A percentile compares a stretch with the other conserved stretches of the same genome.
Evolutionary conservation across 441 rosid species (phyloP).

Genomic region (Croton setiger): DNA sequence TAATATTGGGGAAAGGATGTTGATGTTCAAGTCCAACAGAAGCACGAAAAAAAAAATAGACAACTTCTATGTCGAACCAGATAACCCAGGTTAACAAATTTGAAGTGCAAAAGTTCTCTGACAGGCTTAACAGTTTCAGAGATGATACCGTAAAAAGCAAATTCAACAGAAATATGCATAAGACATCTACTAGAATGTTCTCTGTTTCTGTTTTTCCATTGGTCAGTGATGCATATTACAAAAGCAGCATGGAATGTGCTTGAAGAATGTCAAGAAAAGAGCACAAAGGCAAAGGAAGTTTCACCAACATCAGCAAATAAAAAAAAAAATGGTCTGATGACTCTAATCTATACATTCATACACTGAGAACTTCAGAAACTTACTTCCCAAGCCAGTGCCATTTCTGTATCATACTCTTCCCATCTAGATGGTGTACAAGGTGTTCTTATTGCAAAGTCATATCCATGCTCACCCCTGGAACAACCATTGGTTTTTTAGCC

Average conservation of each 20-base stretch:
- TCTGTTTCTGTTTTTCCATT: not conserved
- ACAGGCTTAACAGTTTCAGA: not conserved
- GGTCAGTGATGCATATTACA: not conserved
- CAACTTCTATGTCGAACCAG: not conserved
- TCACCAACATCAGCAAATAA: not conserved
- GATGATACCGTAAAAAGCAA: not conserved
- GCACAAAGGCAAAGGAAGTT: not conserved
- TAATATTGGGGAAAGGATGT: not conserved
- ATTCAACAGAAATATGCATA: not conserved
- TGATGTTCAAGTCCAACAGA: not conserved
- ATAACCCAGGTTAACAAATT: not conserved
- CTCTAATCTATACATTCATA: not conserved
- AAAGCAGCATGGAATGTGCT: not conserved
- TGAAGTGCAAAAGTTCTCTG: not conserved
- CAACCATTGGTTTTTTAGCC: conserved; percentile 20
- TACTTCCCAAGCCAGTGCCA: conserved; percentile 95
- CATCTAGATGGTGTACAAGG: conserved; percentile 97
- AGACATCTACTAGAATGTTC: not conserved
- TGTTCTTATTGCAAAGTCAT: conserved; percentile 88
- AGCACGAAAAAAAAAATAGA: not conserved
- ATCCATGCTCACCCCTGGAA: conserved; percentile 69
- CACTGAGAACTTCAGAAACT: conserved; percentile 29
- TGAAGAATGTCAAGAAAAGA: not conserved
- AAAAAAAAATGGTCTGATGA: not conserved
- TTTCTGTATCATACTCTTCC: conserved; percentile 89